Evolutionary conservation across 2,329 filamentous ascomycete species (phyloP).

Genomic region (Drechslerella coelobrocha): DNA sequence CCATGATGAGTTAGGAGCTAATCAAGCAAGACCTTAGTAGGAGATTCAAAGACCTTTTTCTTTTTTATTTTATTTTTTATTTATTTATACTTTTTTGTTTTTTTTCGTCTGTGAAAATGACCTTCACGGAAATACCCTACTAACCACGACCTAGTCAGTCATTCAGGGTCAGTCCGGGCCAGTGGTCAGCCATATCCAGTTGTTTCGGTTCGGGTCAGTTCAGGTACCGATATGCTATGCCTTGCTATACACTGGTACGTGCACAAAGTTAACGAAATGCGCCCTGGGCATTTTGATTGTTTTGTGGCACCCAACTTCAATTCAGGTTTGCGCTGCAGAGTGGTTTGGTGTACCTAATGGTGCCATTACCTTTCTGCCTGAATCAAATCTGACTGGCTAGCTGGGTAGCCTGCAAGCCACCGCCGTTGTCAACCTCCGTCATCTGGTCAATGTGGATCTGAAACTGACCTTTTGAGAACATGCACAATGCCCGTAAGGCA

Average conservation of each 20-base stretch:
- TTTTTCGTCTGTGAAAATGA: not conserved
- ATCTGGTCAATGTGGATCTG: conserved; percentile 47
- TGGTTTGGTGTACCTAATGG: conserved; percentile 40
- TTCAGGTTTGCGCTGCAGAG: not conserved
- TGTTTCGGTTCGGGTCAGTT: not conserved
- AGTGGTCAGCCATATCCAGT: not conserved
- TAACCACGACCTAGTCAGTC: not conserved
- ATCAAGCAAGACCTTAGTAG: not conserved
- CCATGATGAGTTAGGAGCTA: conserved; percentile 1
- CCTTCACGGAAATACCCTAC: not conserved
- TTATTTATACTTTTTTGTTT: too few relatives aligned
- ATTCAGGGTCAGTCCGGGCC: not conserved
- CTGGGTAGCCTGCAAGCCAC: conserved; percentile 50
- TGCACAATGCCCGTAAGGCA: conserved; percentile 49
- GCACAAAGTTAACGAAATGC: conserved; percentile 21
- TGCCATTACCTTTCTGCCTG: conserved; percentile 49
- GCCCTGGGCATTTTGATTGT: conserved; percentile 30
- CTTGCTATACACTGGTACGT: conserved; percentile 43
- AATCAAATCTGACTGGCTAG: conserved; percentile 49
- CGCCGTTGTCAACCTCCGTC: conserved; percentile 49
- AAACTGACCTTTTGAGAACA: conserved; percentile 50
- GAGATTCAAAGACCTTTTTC: not conserved
- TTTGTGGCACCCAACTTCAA: conserved; percentile 48
- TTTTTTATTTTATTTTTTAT: too few relatives aligned
- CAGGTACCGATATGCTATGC: not conserved